These are phyloP conservation scores for Williopsis jadinii DNA, from an alignment of 1,139 yeast species.

Conservation along the genomic window DNA sequence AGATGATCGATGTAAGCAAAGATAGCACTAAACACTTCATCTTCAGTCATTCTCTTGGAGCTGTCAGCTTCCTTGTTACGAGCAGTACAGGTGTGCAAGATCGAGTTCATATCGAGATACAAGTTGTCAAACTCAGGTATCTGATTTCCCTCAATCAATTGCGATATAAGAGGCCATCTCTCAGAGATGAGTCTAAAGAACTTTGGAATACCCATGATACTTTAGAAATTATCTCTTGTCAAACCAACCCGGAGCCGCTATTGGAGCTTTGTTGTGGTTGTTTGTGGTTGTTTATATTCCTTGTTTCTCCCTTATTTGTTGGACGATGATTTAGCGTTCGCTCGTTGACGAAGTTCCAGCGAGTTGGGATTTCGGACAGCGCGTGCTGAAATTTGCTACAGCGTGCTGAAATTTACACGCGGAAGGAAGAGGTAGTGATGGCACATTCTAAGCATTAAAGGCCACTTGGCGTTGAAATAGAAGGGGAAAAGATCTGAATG, in stretches of 20 bases:
- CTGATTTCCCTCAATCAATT: slow-evolving; percentile 74
- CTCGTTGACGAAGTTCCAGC: too few relatives aligned
- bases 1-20: slow-evolving; percentile 93
- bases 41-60: slow-evolving; percentile 67
- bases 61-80: slow-evolving; percentile 66
- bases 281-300: neutral
- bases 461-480: too few relatives aligned
- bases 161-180: slow-evolving; percentile 97
- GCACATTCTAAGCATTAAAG: neutral
- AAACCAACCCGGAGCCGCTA: neutral
- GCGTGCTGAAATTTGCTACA: neutral
- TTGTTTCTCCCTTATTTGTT: too few relatives aligned
- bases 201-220: slow-evolving; percentile 78
- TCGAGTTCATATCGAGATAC: slow-evolving; percentile 96
- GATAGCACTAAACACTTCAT: slow-evolving; percentile 88
- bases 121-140: slow-evolving; percentile 93
- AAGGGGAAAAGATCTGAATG: too few relatives aligned
- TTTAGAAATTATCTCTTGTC: neutral
- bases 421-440: neutral
- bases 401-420: neutral
- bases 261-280: neutral
- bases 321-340: too few relatives aligned
- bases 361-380: too few relatives aligned
- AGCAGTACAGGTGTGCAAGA: slow-evolving; percentile 79
- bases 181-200: slow-evolving; percentile 95